phyloP scores from a whole-genome alignment of 2,329 filamentous ascomycete genomes.

The Fonsecaea erecta region DNA sequence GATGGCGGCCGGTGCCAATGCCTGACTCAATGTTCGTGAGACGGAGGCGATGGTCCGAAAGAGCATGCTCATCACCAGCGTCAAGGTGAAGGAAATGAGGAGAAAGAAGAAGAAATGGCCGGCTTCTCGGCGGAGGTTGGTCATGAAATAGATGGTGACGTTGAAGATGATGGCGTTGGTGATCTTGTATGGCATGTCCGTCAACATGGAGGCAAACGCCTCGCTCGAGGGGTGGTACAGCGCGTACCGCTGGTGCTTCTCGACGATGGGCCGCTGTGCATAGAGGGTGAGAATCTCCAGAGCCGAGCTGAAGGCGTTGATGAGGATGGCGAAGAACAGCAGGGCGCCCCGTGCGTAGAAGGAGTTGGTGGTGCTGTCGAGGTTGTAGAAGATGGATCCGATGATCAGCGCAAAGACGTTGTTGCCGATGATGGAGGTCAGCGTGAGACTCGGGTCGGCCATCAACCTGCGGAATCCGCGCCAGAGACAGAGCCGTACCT shows the following conservation, averaged over 20 bases:
- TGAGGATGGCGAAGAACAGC: conserved; percentile 67
- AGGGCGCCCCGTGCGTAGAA: conserved; percentile 68
- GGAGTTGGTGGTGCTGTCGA: conserved; percentile 61
- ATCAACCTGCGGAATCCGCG: conserved; percentile 69
- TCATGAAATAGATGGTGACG: conserved; percentile 82
- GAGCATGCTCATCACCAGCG: conserved; percentile 55
- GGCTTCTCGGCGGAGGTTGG: conserved; percentile 73
- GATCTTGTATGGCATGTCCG: conserved; percentile 83
- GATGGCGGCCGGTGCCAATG: conserved; percentile 62
- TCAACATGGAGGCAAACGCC: conserved; percentile 83
- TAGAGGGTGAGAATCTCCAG: conserved; percentile 77
- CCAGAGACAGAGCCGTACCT: conserved; percentile 61
- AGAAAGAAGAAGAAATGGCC: conserved; percentile 86
- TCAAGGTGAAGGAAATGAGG: conserved; percentile 66
- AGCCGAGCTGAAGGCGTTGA: conserved; percentile 66
- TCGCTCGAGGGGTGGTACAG: conserved; percentile 89
- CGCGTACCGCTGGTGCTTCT: conserved; percentile 85
- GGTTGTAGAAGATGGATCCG: conserved; percentile 71
- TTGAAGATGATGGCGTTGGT: conserved; percentile 78
- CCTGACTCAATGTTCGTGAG: conserved; percentile 68
- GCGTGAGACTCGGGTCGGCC: conserved; percentile 67
- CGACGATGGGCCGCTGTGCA: conserved; percentile 86
- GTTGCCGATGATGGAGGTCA: conserved; percentile 65
- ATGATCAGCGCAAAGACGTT: conserved; percentile 65
- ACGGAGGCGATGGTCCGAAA: conserved; percentile 74